phyloP scores from a whole-genome alignment of 106 monocot species.

The Dendrobium officinale region DNA sequence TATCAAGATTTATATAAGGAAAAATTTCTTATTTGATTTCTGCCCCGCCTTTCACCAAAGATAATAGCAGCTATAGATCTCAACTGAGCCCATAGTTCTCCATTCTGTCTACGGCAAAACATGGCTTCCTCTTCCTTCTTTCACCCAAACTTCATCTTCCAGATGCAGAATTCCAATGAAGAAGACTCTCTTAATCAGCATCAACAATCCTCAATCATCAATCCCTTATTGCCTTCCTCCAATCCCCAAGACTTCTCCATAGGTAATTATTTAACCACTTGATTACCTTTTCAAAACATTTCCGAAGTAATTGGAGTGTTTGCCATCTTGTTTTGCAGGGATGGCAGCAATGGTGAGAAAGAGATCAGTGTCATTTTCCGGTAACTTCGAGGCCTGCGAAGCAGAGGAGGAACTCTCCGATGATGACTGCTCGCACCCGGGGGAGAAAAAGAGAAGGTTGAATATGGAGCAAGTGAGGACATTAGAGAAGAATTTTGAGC shows the following conservation, averaged over 20 bases:
- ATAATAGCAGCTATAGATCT: neutral
- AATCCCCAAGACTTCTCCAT: constrained; percentile 1
- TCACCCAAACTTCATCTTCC: constrained; percentile 26
- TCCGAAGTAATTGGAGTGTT: neutral
- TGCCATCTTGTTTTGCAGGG: constrained; percentile 20
- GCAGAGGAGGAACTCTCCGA: constrained; percentile 64
- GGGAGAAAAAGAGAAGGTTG: constrained; percentile 85
- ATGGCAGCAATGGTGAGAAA: constrained; percentile 41
- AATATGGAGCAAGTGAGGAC: constrained; percentile 86
- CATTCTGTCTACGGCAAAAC: neutral
- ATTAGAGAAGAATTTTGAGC: constrained; percentile 82
- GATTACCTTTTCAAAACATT: neutral
- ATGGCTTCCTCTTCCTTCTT: constrained; percentile 7
- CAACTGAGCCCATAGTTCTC: neutral
- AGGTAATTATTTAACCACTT: neutral
- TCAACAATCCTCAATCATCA: neutral
- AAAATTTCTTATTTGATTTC: too few species aligned
- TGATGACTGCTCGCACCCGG: constrained; percentile 63
- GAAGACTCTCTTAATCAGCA: neutral
- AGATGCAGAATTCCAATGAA: constrained; percentile 37
- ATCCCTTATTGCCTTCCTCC: neutral
- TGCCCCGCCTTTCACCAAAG: neutral
- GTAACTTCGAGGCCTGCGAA: constrained; percentile 26
- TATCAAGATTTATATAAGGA: too few species aligned
- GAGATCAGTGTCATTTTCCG: constrained; percentile 51